Percentiles rank a stretch among this genome's conserved stretches.
Evolutionary conservation across 2,329 filamentous ascomycete genomes (phyloP).

Genomic region (Sphaerulina vaccinii): DNA sequence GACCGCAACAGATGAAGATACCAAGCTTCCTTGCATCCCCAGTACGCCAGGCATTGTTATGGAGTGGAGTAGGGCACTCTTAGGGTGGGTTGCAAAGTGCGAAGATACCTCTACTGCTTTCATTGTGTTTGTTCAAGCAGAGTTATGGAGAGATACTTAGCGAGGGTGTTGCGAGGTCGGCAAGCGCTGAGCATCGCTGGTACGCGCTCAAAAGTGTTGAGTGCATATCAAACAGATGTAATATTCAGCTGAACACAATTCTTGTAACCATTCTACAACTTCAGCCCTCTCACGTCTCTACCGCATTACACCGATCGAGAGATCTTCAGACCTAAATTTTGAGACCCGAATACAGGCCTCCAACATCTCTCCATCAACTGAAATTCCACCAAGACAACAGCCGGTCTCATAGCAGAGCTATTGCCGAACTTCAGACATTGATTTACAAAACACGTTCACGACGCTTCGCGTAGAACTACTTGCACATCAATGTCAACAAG

Average conservation of each 20-base stretch:
- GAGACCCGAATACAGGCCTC: no score
- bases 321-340: no score
- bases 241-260: conserved; percentile 11
- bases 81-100: conserved; percentile 16
- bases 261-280: background rate
- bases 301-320: no score
- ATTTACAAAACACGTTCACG: no score
- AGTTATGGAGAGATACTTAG: conserved; percentile 14
- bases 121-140: conserved; percentile 26
- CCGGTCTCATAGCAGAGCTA: no score
- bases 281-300: no score
- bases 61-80: conserved; percentile 14
- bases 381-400: no score
- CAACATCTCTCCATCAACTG: no score
- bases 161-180: conserved; percentile 23
- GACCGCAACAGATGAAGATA: conserved; percentile 17
- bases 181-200: conserved; percentile 25
- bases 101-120: conserved; percentile 32
- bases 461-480: no score
- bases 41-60: conserved; percentile 17
- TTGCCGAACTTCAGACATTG: no score
- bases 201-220: conserved; percentile 17
- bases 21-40: conserved; percentile 11
- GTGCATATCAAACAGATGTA: conserved; percentile 20
- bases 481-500: no score